Base-by-base conservation (phyloP, 768 basidiomycete genomes). In the Strobilomyces dryophilus region DNA sequence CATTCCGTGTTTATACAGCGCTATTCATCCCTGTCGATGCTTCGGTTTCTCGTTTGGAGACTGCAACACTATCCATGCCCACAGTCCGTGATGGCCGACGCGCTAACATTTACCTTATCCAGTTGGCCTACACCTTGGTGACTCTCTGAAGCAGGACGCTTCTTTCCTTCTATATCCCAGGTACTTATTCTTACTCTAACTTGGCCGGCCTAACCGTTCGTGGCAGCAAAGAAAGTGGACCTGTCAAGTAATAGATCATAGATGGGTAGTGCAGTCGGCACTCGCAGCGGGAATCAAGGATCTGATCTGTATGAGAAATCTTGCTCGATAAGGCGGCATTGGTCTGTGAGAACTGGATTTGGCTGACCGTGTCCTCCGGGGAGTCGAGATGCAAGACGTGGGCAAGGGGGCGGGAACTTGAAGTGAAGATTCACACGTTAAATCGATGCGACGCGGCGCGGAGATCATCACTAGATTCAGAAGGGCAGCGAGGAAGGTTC, bases 401-500 rank as follows among this genome's bases (percentile, higher is more conserved):
- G 24, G 24, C 24, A 44, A 48, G 20, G 8, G 18, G 40, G 40
- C 10, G 29, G 12, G 14, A 34, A 12, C 39, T 21, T 18, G 14
- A 24, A 21, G 20, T 47, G 14, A 24, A 21, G 20, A 44, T 39
- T 45, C 39, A 24, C n/a, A 29, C 15, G 18, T 49, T 27, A 37
- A 29, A 56, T n/a, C 17, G 31, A 45, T 49, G 37, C 18, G 40
- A 42, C 34, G 20, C 15, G 24, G 27, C 29, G 45, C 65, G 63
- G 61, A 45, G 49, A 56, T 66, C 56, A 56, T 52, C 49, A 43
- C 46, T 24, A 39, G 17, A 37, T 15, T 42, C 42, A 42, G 55
- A 63, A 64, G 40, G 24, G 32, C 32, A 66, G 39, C 27, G 53
- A 18, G 46, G 62, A 66, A 66, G 51, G 8, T 21, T 12, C 24